Evolutionary conservation across 2,329 filamentous ascomycete genomes (phyloP).

Genomic region (Massarina eburnea): DNA sequence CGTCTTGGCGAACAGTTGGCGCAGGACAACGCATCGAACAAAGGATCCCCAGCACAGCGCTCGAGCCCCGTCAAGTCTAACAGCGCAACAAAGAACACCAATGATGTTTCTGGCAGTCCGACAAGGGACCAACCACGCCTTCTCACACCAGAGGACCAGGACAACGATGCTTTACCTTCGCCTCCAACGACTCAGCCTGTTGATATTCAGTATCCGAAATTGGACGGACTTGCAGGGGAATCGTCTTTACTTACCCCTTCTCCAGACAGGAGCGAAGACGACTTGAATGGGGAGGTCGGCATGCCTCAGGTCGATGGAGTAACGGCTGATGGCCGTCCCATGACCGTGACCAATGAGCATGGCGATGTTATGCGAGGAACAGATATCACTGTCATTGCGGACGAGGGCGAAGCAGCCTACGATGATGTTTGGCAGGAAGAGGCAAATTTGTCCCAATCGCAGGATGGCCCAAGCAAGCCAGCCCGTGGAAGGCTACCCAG

Average conservation of each 20-base stretch:
- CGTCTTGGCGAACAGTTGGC: slow-evolving; percentile 44
- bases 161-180: slow-evolving; percentile 19
- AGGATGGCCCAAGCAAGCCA: slow-evolving; percentile 31
- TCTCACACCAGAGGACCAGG: slow-evolving; percentile 39
- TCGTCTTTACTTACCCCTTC: slow-evolving; percentile 32
- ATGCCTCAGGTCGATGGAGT: slow-evolving; percentile 14
- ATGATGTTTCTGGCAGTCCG: slow-evolving; percentile 26
- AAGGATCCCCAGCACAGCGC: slow-evolving; percentile 15
- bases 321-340: slow-evolving; percentile 2
- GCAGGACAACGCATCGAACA: slow-evolving; percentile 17
- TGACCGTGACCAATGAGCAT: slow-evolving; percentile 10
- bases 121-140: slow-evolving; percentile 31
- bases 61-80: slow-evolving; percentile 21
- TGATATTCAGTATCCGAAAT: slow-evolving; percentile 31
- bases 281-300: slow-evolving; percentile 37
- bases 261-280: slow-evolving; percentile 28
- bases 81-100: slow-evolving; percentile 10
- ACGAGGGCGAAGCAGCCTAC: slow-evolving; percentile 12
- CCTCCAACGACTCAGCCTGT: slow-evolving; percentile 9
- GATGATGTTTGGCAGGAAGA: slow-evolving; percentile 53
- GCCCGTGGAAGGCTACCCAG: slow-evolving; percentile 44
- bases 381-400: not conserved
- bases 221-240: slow-evolving; percentile 16
- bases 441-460: slow-evolving; percentile 30
- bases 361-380: slow-evolving; percentile 8